These are phyloP conservation scores for Drechslerella coelobrocha DNA, from an alignment of 2,329 filamentous ascomycete genomes.

Conservation along the genomic window DNA sequence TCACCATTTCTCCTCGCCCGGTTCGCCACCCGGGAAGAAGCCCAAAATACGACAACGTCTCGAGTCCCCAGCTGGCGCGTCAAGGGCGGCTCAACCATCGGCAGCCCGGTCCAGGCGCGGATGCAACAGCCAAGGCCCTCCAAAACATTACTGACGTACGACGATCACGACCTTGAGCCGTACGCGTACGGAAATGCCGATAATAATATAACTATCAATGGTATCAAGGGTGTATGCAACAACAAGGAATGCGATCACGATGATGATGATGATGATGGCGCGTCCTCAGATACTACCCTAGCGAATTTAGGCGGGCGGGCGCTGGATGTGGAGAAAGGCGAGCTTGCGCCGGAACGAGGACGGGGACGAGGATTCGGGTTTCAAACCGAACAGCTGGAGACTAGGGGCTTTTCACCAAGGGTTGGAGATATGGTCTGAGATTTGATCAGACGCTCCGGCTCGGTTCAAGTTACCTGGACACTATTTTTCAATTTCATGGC, in stretches of 20 bases:
- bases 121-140: constrained; percentile 20
- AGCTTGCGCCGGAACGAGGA: constrained; percentile 2
- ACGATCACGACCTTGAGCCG: constrained; percentile 13
- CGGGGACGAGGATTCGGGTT: too few species aligned
- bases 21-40: constrained; percentile 30
- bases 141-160: constrained; percentile 22
- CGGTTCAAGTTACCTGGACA: too few species aligned
- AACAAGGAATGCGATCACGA: constrained; percentile 1
- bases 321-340: constrained; percentile 8
- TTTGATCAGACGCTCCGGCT: too few species aligned
- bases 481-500: too few species aligned
- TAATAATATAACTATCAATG: not conserved
- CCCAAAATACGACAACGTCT: constrained; percentile 20
- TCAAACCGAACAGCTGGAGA: too few species aligned
- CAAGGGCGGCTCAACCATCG: constrained; percentile 38
- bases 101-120: constrained; percentile 26
- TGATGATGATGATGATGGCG: constrained; percentile 16
- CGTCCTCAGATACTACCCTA: constrained; percentile 27
- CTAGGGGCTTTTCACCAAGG: not conserved
- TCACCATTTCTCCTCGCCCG: constrained; percentile 44
- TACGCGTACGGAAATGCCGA: constrained; percentile 13
- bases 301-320: constrained; percentile 20
- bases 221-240: not conserved
- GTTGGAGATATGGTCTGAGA: constrained; percentile 31
- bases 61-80: constrained; percentile 46